phyloP scores from a whole-genome alignment of 2,329 filamentous ascomycete species.

The Sporothrix brasiliensis region DNA sequence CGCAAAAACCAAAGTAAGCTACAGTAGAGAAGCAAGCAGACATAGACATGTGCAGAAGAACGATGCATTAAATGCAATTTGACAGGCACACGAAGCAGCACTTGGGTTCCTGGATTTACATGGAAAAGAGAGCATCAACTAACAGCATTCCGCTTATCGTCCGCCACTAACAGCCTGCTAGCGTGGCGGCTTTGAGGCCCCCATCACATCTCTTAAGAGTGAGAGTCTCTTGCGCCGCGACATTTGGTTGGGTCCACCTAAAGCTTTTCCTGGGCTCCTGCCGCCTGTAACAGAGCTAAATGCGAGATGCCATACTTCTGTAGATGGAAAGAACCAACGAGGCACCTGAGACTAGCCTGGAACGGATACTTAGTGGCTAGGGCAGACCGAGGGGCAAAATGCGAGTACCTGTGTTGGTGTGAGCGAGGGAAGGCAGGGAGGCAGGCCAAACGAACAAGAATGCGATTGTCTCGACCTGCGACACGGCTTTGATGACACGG shows the following conservation, averaged over 20 bases:
- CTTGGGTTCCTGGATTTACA: slow-evolving; percentile 14
- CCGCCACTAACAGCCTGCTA: slow-evolving; percentile 10
- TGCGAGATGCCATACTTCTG: neutral
- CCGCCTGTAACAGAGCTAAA: slow-evolving; percentile 15
- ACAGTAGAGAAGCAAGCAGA: neutral
- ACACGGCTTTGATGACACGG: slow-evolving; percentile 24
- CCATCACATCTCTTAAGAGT: neutral
- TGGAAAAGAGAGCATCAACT: neutral
- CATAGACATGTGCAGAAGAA: neutral
- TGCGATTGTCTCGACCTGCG: slow-evolving; percentile 25
- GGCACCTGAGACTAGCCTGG: neutral
- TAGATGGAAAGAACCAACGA: neutral
- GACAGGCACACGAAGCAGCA: no score
- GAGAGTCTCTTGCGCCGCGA: neutral
- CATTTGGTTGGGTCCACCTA: neutral
- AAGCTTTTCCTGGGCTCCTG: slow-evolving; percentile 6
- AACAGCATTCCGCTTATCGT: neutral
- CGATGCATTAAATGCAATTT: neutral
- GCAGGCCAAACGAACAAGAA: neutral
- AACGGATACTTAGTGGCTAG: neutral
- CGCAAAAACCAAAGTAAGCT: no score
- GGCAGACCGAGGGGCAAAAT: slow-evolving; percentile 22
- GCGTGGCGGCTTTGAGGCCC: neutral
- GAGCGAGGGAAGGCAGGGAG: neutral
- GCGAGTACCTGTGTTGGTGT: neutral